These are phyloP conservation scores for Alternaria longipes DNA, from an alignment of 2,329 filamentous ascomycete genomes.

Conservation along the genomic window DNA sequence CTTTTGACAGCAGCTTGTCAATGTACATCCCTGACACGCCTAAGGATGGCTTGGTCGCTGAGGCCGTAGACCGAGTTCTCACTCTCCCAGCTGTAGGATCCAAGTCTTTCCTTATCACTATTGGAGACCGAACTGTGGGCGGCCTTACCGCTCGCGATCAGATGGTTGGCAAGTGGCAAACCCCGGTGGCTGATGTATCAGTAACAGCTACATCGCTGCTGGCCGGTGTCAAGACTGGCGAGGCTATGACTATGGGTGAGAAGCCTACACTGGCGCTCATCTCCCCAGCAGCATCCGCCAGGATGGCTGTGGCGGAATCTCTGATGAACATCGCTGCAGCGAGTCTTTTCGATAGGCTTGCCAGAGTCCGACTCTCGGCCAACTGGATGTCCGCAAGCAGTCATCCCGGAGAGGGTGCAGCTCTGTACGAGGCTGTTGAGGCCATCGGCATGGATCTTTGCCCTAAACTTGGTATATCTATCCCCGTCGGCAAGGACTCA, in stretches of 20 bases:
- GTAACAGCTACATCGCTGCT: slow-evolving; percentile 87
- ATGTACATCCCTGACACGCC: slow-evolving; percentile 69
- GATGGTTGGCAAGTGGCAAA: slow-evolving; percentile 97
- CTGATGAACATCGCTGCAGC: slow-evolving; percentile 92
- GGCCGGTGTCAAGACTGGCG: slow-evolving; percentile 77
- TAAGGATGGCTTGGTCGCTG: slow-evolving; percentile 63
- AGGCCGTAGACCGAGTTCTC: slow-evolving; percentile 83
- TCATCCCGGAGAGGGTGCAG: slow-evolving; percentile 90
- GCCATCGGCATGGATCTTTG: slow-evolving; percentile 94
- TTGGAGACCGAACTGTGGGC: slow-evolving; percentile 90
- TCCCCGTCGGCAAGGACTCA: slow-evolving; percentile 97
- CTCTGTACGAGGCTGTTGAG: slow-evolving; percentile 90
- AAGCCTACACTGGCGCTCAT: slow-evolving; percentile 90
- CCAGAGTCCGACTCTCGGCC: slow-evolving; percentile 85
- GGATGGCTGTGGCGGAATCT: slow-evolving; percentile 95
- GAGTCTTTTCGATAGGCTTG: slow-evolving; percentile 74
- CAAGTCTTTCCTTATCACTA: slow-evolving; percentile 96
- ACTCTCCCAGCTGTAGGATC: slow-evolving; percentile 91
- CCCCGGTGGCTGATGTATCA: slow-evolving; percentile 90
- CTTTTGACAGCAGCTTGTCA: slow-evolving; percentile 79
- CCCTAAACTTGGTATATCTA: slow-evolving; percentile 86
- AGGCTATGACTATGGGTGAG: slow-evolving; percentile 98
- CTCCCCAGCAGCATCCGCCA: slow-evolving; percentile 85
- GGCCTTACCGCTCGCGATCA: slow-evolving; percentile 90
- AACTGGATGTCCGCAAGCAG: slow-evolving; percentile 99